Base-by-base conservation (phyloP, 2,329 filamentous ascomycete species). In the Venturia asperata region DNA sequence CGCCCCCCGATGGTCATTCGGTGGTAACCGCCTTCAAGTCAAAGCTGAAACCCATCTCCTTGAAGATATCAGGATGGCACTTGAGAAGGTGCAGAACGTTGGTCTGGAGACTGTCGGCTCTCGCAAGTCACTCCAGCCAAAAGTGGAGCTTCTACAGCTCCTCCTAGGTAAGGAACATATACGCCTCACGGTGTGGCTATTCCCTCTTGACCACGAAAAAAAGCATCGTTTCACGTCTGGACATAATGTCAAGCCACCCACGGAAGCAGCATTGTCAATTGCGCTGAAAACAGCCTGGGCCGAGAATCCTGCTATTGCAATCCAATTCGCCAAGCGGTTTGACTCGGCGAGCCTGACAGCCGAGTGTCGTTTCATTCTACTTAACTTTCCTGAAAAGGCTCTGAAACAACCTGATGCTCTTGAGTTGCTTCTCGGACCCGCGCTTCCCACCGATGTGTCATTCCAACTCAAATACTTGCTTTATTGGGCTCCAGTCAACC, bases 401-500 rank as follows among this genome's bases (percentile, higher is more conserved):
- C 81, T 96, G 30, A 80, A 84, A 64, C 89, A 96, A 67, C 87
- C 94, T 0, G 90, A 93, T 70, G 92, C 91, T 37, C 79, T 99
- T 60, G 86, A 92, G 61, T 80, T 97, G 24, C 81, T 99, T 65
- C 83, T 99, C 39, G 91, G 90, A 24, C 83, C 87, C 30, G 80
- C 85, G 55, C 77, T 97, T 62, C 92, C 92, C 0, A 80, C 81
- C 47, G 93, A 97, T 76, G 83, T 97, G 56, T 87, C 85, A 64
- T 87, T 87, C 70, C 92, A 97, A 75, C 82, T 97, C 64, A 96
- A 93, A 82, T 96, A 96, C 75, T 80, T 99, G 19, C 80, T 99
- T 1, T 97, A 90, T 78, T 99, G 94, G 94, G 85, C 89, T 27
- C 87, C 94, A 0, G 87, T 96, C 41, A 96, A 96, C 72, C 94